These are phyloP conservation scores for Pichia sporocuriosa DNA, from an alignment of 805 yeast genomes.

Conservation along the genomic window DNA sequence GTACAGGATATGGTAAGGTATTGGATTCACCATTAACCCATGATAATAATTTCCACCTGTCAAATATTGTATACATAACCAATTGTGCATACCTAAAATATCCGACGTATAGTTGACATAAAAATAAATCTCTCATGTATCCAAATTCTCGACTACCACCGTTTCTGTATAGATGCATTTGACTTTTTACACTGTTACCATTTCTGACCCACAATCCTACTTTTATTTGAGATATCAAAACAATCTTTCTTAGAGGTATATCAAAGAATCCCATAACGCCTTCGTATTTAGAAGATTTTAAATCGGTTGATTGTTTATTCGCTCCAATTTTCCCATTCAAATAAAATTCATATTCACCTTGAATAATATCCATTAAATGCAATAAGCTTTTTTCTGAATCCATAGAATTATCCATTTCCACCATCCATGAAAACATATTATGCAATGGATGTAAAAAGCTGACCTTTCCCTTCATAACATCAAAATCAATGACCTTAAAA, in stretches of 20 bases:
- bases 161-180: conserved; percentile 69
- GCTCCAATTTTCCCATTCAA: conserved; percentile 5
- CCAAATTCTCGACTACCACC: conserved; percentile 80
- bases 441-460: conserved; percentile 80
- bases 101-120: conserved; percentile 55
- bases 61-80: conserved; percentile 49
- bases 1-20: conserved; percentile 36
- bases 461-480: conserved; percentile 42
- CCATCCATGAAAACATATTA: conserved; percentile 61
- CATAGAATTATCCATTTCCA: conserved; percentile 41
- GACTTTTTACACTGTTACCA: conserved; percentile 75
- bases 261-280: conserved; percentile 44
- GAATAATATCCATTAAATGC: conserved; percentile 15
- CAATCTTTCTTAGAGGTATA: conserved; percentile 71
- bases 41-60: conserved; percentile 60
- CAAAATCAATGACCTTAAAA: conserved; percentile 29
- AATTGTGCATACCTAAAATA: conserved; percentile 45
- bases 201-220: conserved; percentile 93
- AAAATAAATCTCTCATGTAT: conserved; percentile 66
- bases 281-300: conserved; percentile 13
- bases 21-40: conserved; percentile 44
- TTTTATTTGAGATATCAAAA: conserved; percentile 73
- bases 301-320: background rate
- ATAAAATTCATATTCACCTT: conserved; percentile 17
- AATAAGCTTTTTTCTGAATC: conserved; percentile 13